phyloP scores from a whole-genome alignment of 345 rosid genomes.

The Salix exigua region DNA sequence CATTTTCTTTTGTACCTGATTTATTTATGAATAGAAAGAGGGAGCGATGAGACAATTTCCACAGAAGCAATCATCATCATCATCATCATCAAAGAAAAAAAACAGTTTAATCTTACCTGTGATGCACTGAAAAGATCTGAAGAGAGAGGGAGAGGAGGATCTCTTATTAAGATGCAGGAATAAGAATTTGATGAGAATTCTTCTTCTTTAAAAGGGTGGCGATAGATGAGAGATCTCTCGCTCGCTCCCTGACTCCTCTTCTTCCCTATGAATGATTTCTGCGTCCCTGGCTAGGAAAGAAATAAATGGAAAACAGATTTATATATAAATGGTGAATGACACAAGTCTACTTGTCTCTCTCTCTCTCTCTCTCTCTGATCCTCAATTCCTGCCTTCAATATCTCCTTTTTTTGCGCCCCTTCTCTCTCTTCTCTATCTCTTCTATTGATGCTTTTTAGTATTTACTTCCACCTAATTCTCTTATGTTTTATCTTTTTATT shows the following conservation, averaged over 20 bases:
- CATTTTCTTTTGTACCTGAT: conserved; percentile 1
- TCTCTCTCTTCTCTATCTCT: neutral
- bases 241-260: neutral
- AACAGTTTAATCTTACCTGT: no score
- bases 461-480: no score
- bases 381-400: neutral
- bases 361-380: neutral
- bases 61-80: no score
- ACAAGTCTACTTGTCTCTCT: neutral
- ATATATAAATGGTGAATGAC: neutral
- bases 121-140: no score
- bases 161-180: neutral
- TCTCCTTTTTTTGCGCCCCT: no score
- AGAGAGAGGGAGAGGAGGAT: neutral
- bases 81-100: no score
- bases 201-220: neutral
- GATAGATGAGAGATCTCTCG: neutral
- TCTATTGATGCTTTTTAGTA: neutral
- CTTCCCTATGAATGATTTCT: neutral
- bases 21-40: neutral
- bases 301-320: neutral
- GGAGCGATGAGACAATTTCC: neutral
- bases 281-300: neutral
- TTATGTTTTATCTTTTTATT: no score
- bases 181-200: neutral